phyloP scores from a whole-genome alignment of 768 basidiomycete species.

The Pleurotus djamor region DNA sequence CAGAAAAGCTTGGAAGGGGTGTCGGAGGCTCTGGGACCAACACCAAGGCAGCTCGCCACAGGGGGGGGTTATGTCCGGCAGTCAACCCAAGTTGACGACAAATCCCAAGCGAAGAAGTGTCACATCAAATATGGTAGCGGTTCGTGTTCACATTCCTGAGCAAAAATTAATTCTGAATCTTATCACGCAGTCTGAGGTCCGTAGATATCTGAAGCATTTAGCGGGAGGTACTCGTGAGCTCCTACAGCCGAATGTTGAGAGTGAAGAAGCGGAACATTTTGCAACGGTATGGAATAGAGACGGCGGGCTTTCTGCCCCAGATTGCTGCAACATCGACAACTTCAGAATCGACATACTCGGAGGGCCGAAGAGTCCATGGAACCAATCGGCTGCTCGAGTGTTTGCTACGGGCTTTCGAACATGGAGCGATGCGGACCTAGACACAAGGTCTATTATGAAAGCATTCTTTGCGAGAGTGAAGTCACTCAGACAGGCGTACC shows the following conservation, averaged over 20 bases:
- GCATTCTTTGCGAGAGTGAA: slow-evolving; percentile 1
- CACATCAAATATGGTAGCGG: no score
- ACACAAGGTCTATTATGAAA: neutral
- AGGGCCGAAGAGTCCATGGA: slow-evolving; percentile 4
- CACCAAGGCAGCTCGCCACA: no score
- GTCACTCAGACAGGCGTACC: neutral
- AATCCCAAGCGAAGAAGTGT: no score
- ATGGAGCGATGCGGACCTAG: neutral
- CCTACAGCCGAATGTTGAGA: neutral
- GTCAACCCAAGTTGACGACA: no score
- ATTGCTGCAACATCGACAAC: neutral
- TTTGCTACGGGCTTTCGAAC: neutral
- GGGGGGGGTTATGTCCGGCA: no score
- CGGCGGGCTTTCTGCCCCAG: no score
- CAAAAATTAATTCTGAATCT: no score
- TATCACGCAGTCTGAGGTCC: no score
- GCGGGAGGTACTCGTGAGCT: neutral
- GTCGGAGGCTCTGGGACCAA: no score
- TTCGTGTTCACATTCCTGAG: no score
- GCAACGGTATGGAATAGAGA: neutral
- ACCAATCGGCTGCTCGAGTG: slow-evolving; percentile 1
- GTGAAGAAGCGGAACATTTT: neutral
- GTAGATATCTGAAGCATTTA: neutral
- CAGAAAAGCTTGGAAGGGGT: no score
- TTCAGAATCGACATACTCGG: slow-evolving; percentile 6